Percentiles rank a stretch among this genome's conserved stretches.
Evolutionary conservation across 2,329 filamentous ascomycete species (phyloP).

Genomic region (Periconia sp.): DNA sequence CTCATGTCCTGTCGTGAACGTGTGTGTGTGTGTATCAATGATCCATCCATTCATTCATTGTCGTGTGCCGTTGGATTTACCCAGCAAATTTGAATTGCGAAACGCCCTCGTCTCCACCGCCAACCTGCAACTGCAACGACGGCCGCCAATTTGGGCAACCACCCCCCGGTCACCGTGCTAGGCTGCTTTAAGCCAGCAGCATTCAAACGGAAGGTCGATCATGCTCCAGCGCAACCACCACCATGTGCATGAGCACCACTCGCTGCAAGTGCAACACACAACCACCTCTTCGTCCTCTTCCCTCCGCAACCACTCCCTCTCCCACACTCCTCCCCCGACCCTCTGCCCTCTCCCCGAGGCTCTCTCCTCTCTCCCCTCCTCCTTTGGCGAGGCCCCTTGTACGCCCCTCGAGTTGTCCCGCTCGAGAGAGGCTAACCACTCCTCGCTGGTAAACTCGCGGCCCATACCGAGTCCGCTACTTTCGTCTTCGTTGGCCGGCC

Average conservation of each 20-base stretch:
- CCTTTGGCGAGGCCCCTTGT: constrained; percentile 34
- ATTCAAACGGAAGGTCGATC: constrained; percentile 23
- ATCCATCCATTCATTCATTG: not conserved
- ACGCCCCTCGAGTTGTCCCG: constrained; percentile 33
- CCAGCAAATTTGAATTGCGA: constrained; percentile 11
- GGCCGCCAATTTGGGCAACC: constrained; percentile 9
- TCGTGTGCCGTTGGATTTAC: not conserved
- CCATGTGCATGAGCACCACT: constrained; percentile 8
- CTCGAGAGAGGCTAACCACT: constrained; percentile 6
- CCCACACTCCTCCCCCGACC: constrained; percentile 7
- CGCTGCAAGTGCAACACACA: constrained; percentile 7
- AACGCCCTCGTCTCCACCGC: constrained; percentile 15
- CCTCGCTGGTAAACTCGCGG: constrained; percentile 17
- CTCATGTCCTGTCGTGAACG: no score
- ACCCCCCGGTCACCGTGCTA: constrained; percentile 25
- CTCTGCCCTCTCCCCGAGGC: constrained; percentile 9
- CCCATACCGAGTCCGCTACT: constrained; percentile 9
- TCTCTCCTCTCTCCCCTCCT: constrained; percentile 13
- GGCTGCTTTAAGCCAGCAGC: constrained; percentile 32
- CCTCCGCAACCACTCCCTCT: constrained; percentile 7
- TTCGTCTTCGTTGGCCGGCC: constrained; percentile 11
- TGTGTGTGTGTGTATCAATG: no score
- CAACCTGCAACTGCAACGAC: constrained; percentile 15
- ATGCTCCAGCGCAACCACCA: constrained; percentile 26
- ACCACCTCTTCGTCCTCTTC: constrained; percentile 6